Base-by-base conservation (phyloP, 2,329 filamentous ascomycete species). In the Chaetomiaceae sp. region DNA sequence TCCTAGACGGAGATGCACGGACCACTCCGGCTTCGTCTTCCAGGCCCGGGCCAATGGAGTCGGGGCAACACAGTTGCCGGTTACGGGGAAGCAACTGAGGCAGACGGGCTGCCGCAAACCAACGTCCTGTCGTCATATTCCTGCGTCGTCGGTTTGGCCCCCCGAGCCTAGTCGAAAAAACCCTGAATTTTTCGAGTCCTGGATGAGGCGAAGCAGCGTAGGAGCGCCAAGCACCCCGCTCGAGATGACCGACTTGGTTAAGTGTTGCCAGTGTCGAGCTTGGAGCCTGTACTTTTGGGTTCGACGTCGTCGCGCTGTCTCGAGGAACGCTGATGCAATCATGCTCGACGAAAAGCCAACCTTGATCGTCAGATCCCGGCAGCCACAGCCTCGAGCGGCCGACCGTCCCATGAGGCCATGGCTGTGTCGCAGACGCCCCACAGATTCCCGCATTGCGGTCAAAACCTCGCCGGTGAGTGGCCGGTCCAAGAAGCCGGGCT, bases 311-410 rank as follows among this genome's bases (percentile, higher is more conserved):
- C 33, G 47, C 25, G 27, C 29, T 29, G 23, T 14, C n/a, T n/a
- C 7, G 34, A 25, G 25, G 39, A 31, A 6, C 22, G 20, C 23
- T 23, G 27, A 20, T 22, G 42, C 46, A 44, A 34, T 48, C 50
- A 22, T 29, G n/a, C n/a, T 50, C 27, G 38, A 20, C 40, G 23
- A 47, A 39, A 22, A 17, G 15, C 38, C 38, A 20, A 20, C 11
- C 12, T 20, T n/a, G 11, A 25, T 34, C 47, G 49, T 29, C 14
- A 17, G 39, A 25, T 27, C 37, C 17, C 45, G 25, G 31, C 38
- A 44, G 40, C 45, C 54, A 56, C 48, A 59, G 46, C 54, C 48
- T 17, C 36, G 43, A 51, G 51, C 54, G 57, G 54, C 57, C 57
- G 52, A 48, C 49, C 49, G 22, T 39, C 8, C 50, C 7, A 17